These are phyloP conservation scores for Aspergillus brunneoviolaceus DNA, from an alignment of 2,329 filamentous ascomycete genomes.

Conservation along the genomic window DNA sequence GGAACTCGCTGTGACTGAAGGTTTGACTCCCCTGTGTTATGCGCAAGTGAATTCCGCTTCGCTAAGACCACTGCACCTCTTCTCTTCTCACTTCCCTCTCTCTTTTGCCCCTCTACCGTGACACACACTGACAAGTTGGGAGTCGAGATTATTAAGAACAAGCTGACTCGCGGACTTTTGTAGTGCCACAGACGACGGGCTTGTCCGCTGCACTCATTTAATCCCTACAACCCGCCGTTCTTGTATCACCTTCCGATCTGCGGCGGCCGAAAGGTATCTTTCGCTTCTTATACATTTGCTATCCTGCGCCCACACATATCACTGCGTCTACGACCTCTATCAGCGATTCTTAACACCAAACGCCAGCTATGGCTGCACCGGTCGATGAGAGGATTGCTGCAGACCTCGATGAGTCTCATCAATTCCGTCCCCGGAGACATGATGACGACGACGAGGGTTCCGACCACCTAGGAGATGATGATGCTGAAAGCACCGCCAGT, in stretches of 20 bases:
- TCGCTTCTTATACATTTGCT: background rate
- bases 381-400: conserved; percentile 73
- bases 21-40: background rate
- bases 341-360: conserved; percentile 78
- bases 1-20: conserved; percentile 16
- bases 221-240: background rate
- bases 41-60: conserved; percentile 5
- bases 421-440: conserved; percentile 65
- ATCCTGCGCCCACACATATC: background rate
- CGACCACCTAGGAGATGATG: conserved; percentile 72
- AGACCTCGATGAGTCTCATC: conserved; percentile 74
- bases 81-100: background rate
- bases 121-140: conserved; percentile 27
- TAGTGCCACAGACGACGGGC: conserved; percentile 22
- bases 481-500: conserved; percentile 73
- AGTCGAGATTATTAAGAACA: conserved; percentile 14
- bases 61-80: conserved; percentile 1
- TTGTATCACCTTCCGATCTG: conserved; percentile 8
- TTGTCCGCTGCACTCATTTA: conserved; percentile 31
- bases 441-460: conserved; percentile 90
- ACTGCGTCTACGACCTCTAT: conserved; percentile 70
- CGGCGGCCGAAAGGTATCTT: conserved; percentile 5
- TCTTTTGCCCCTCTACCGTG: conserved; percentile 33
- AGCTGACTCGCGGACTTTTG: conserved; percentile 7
- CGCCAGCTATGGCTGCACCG: conserved; percentile 77